Percentiles rank a stretch among this genome's conserved stretches.
phyloP scores from a whole-genome alignment of 805 yeast genomes.

The Ogataea neopini region DNA sequence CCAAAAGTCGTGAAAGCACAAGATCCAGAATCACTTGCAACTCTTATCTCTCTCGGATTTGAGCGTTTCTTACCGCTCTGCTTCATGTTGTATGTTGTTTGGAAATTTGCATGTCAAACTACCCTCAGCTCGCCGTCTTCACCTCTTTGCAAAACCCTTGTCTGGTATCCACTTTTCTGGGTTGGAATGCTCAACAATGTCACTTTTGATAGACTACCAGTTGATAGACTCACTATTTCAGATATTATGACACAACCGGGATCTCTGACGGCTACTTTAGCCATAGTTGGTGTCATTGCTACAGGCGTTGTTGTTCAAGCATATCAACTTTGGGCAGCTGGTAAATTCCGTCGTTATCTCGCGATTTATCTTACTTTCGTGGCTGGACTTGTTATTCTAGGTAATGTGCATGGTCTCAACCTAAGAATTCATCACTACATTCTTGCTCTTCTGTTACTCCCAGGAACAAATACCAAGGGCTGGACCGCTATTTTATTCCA shows the following conservation, averaged over 20 bases:
- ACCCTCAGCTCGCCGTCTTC: slow-evolving; percentile 45
- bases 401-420: slow-evolving; percentile 63
- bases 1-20: slow-evolving; percentile 61
- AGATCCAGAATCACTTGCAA: slow-evolving; percentile 54
- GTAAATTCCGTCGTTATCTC: slow-evolving; percentile 61
- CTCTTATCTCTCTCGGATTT: slow-evolving; percentile 67
- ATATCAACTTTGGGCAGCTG: slow-evolving; percentile 75
- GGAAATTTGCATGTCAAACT: slow-evolving; percentile 54
- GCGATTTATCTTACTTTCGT: slow-evolving; percentile 51
- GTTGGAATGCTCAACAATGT: slow-evolving; percentile 80
- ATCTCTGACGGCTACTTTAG: slow-evolving; percentile 61
- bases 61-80: slow-evolving; percentile 74
- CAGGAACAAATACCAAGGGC: slow-evolving; percentile 81
- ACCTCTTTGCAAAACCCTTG: slow-evolving; percentile 43
- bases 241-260: slow-evolving; percentile 81
- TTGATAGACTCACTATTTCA: slow-evolving; percentile 72
- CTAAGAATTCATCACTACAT: slow-evolving; percentile 81
- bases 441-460: slow-evolving; percentile 71
- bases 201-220: slow-evolving; percentile 85
- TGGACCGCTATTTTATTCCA: slow-evolving; percentile 72
- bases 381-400: slow-evolving; percentile 44
- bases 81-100: slow-evolving; percentile 68
- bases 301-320: slow-evolving; percentile 72
- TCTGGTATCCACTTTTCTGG: slow-evolving; percentile 86
- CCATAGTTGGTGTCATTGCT: slow-evolving; percentile 49